Evolutionary conservation across 192 early-diverging fungal genomes (phyloP).

Genomic region (Entophlyctis luteolus): DNA sequence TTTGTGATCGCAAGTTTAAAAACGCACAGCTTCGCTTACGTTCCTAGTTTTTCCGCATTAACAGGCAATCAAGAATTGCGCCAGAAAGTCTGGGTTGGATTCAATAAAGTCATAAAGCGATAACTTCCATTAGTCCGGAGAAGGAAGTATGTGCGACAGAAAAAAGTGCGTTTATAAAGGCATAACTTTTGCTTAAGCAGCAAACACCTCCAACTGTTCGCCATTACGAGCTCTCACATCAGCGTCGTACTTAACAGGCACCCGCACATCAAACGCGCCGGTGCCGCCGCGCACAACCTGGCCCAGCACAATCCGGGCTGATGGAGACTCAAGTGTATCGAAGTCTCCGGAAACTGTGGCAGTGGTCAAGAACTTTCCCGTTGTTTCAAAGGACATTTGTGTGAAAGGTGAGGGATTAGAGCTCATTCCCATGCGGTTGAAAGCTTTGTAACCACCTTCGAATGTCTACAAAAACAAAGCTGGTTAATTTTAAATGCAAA

Average conservation of each 20-base stretch:
- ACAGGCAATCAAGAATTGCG: too few species aligned
- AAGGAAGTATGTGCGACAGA: too few species aligned
- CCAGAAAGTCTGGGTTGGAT: too few species aligned
- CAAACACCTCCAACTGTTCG: too few species aligned
- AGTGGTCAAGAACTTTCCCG: conserved; percentile 89
- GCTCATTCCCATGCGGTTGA: conserved; percentile 91
- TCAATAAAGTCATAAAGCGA: too few species aligned
- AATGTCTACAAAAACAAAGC: conserved; percentile 63
- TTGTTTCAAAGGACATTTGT: conserved; percentile 98
- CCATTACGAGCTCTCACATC: too few species aligned
- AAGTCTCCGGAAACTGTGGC: conserved; percentile 84
- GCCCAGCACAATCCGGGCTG: conserved; percentile 90
- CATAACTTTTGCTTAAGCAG: too few species aligned
- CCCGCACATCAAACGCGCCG: conserved; percentile 84
- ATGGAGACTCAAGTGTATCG: conserved; percentile 84
- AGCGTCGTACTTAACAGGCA: conserved; percentile 25
- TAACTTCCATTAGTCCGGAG: too few species aligned
- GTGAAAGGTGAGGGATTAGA: conserved; percentile 91
- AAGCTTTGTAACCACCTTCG: conserved; percentile 97
- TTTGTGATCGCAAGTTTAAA: too few species aligned
- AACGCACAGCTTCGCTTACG: too few species aligned
- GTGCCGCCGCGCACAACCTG: conserved; percentile 90
- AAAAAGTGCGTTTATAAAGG: too few species aligned
- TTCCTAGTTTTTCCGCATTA: too few species aligned
- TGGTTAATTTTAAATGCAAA: neutral